Evolutionary conservation across 352 stramenopile genomes (phyloP).

Genomic region (Globisporangium cederbergense): DNA sequence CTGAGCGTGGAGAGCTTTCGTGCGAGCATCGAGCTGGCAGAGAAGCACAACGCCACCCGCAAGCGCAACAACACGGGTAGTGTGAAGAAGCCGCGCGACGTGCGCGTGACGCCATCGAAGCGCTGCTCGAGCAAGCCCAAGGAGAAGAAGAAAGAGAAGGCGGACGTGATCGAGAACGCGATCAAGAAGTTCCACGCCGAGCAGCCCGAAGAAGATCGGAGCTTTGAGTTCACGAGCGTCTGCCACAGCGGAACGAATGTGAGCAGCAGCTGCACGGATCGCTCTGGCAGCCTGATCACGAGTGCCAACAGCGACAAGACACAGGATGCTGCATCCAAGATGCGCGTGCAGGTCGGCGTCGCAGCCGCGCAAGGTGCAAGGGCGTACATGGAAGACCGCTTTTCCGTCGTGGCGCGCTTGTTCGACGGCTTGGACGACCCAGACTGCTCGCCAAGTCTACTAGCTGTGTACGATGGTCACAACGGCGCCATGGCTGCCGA

Average conservation of each 20-base stretch:
- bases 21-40: conserved; percentile 17
- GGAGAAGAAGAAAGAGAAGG: conserved; percentile 53
- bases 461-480: conserved; percentile 75
- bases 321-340: conserved; percentile 17
- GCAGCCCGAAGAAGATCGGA: conserved; percentile 22
- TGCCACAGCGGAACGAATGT: conserved; percentile 19
- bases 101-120: conserved; percentile 41
- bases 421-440: conserved; percentile 42
- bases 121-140: conserved; percentile 42
- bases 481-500: conserved; percentile 72
- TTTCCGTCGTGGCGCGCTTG: conserved; percentile 57
- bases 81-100: conserved; percentile 22
- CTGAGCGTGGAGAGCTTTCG: conserved; percentile 19
- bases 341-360: conserved; percentile 49
- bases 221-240: conserved; percentile 51
- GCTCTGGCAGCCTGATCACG: conserved; percentile 8
- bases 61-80: conserved; percentile 20
- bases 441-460: conserved; percentile 42
- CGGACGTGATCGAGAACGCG: conserved; percentile 58
- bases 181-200: conserved; percentile 48
- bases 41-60: conserved; percentile 16
- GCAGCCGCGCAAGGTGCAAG: conserved; percentile 58
- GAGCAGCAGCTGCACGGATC: conserved; percentile 7
- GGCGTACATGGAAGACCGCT: conserved; percentile 81
- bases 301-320: conserved; percentile 14